Base-by-base conservation (phyloP, 257 asterid species). In the Scutellaria baicalensis region DNA sequence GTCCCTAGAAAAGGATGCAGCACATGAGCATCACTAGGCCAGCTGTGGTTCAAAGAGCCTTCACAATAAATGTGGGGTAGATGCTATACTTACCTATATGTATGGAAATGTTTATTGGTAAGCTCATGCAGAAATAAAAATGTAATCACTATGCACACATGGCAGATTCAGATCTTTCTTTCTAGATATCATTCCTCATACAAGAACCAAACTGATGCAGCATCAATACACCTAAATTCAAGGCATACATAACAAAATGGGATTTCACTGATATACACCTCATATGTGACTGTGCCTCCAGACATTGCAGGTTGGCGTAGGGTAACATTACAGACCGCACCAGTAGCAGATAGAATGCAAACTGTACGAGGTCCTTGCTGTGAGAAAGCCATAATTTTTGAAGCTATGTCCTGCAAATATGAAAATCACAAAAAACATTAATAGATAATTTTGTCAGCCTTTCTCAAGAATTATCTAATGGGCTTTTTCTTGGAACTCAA, bases 361-460 rank as follows among this genome's bases (percentile, higher is more conserved):
- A 89, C 86, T n/a, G 92, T 85, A 9, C 95, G 90, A 16, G 93
- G 95, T 69, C 95, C 95, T 85, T 91, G 88, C 84, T 83, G 89
- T 5, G 95, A 81, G 74, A 91, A 91, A 51, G 87, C 84, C 90
- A 76, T 73, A 49, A 91, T 75, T 77, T 86, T 87, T 44, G 87
- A 66, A 49, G 90, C 89, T 81, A 89, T 77, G 78, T 91, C 97
- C 97, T 89, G 74, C 75, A 78, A 72, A 45, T 16, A 39, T 49
- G 64, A 73, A 33, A 70, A 39, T 54, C 62, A 36, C 47, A 68
- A 48, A 60, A 60, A 62, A 33, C 33, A 71, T 48, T 47, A 48
- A 59, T 59, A 59, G 14, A 49, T 33, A 49, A 54, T 27, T 27
- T 27, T 27, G 33, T 27, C 33, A 27, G 0, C 33, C 44, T 27